These are phyloP conservation scores for Castanea sativa DNA, from an alignment of 306 rosid genomes.

Conservation along the genomic window DNA sequence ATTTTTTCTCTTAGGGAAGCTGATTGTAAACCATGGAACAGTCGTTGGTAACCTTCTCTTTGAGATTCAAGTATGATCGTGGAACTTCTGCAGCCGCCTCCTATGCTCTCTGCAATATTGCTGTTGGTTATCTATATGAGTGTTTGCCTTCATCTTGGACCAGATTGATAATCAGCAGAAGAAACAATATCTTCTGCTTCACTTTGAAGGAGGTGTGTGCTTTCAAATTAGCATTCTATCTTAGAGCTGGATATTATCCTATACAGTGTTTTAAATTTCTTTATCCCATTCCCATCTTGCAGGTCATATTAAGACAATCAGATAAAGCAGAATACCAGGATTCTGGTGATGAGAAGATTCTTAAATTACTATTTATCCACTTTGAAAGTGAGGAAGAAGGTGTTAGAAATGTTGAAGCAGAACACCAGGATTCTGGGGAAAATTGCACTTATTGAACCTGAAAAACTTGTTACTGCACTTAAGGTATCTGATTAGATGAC, in stretches of 20 bases:
- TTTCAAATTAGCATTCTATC: slow-evolving; percentile 17
- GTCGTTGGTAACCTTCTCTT: neutral
- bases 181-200: slow-evolving; percentile 96
- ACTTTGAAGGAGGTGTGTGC: slow-evolving; percentile 87
- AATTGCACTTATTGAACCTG: slow-evolving; percentile 93
- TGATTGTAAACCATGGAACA: neutral
- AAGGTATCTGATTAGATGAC: slow-evolving; percentile 53
- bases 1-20: neutral
- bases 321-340: slow-evolving; percentile 95
- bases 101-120: slow-evolving; percentile 93
- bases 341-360: slow-evolving; percentile 91
- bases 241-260: slow-evolving; percentile 10
- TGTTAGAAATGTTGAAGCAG: slow-evolving; percentile 94
- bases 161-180: slow-evolving; percentile 99
- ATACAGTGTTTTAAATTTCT: slow-evolving; percentile 12
- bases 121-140: slow-evolving; percentile 91
- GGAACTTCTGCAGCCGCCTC: slow-evolving; percentile 74
- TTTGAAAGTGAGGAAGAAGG: slow-evolving; percentile 99
- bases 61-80: neutral
- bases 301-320: slow-evolving; percentile 95
- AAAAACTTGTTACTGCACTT: slow-evolving; percentile 93
- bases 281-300: slow-evolving; percentile 19
- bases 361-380: slow-evolving; percentile 84
- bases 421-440: slow-evolving; percentile 59
- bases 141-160: slow-evolving; percentile 95